These are phyloP conservation scores for Paramecium bursaria DNA, from an alignment of 73 alveolate genomes.

Conservation along the genomic window DNA sequence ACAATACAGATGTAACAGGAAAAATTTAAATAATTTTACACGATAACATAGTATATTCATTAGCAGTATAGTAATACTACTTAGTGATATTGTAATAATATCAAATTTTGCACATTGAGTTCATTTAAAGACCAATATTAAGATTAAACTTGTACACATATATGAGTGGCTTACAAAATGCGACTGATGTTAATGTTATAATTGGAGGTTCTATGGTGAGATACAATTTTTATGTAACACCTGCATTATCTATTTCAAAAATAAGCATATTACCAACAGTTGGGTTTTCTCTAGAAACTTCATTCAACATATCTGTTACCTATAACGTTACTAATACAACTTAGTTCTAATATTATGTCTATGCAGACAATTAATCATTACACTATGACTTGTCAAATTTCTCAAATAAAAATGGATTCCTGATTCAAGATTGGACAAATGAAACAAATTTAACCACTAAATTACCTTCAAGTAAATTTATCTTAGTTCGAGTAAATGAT, in stretches of 20 bases:
- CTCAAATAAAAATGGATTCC: constrained; percentile 5
- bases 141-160: not conserved
- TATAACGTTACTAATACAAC: not conserved
- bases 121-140: not conserved
- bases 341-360: not conserved
- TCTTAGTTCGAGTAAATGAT: not conserved
- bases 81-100: not conserved
- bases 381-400: not conserved
- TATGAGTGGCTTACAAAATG: not conserved
- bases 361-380: not conserved
- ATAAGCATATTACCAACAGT: not conserved
- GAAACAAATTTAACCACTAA: not conserved
- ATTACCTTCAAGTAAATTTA: not conserved
- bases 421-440: not conserved
- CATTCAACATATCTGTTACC: not conserved
- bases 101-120: constrained; percentile 16
- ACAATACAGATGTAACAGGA: not conserved
- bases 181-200: not conserved
- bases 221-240: constrained; percentile 12
- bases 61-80: not conserved
- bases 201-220: constrained; percentile 18
- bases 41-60: not conserved
- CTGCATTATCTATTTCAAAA: not conserved
- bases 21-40: not conserved
- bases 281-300: constrained; percentile 5